Evolutionary conservation across 306 rosid species (phyloP).

Genomic region (Dryas alaskensis): DNA sequence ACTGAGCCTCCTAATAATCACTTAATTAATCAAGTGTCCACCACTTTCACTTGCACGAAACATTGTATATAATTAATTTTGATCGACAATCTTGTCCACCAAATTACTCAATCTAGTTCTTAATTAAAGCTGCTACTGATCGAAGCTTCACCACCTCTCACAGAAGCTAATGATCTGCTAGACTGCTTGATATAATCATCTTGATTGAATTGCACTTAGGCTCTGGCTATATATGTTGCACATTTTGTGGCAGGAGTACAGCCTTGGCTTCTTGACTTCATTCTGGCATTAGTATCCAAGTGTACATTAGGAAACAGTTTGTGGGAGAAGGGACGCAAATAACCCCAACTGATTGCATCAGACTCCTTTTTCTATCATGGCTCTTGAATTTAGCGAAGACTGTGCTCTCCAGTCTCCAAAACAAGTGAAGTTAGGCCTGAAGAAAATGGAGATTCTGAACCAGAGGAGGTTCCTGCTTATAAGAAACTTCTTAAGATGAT

Average conservation of each 20-base stretch:
- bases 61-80: too few relatives aligned
- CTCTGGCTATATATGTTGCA: conserved; percentile 43
- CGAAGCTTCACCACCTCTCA: conserved; percentile 38
- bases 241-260: conserved; percentile 60
- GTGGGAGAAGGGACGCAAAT: conserved; percentile 31
- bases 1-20: conserved; percentile 92
- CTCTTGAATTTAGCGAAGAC: conserved; percentile 50
- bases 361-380: conserved; percentile 61
- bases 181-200: conserved; percentile 63
- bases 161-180: conserved; percentile 54
- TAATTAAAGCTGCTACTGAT: conserved; percentile 28
- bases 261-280: conserved; percentile 86
- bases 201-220: conserved; percentile 58
- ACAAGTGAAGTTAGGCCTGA: conserved; percentile 33
- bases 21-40: conserved; percentile 62
- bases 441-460: conserved; percentile 30
- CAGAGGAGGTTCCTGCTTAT: conserved; percentile 43
- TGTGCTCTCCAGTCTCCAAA: conserved; percentile 31
- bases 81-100: not conserved
- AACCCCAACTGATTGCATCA: conserved; percentile 36
- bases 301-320: conserved; percentile 32
- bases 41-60: conserved; percentile 23
- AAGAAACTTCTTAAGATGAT: conserved; percentile 49
- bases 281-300: conserved; percentile 63
- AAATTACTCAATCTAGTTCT: conserved; percentile 53